Evolutionary conservation across 805 yeast genomes (phyloP).

Genomic region (Candida multigemmis): DNA sequence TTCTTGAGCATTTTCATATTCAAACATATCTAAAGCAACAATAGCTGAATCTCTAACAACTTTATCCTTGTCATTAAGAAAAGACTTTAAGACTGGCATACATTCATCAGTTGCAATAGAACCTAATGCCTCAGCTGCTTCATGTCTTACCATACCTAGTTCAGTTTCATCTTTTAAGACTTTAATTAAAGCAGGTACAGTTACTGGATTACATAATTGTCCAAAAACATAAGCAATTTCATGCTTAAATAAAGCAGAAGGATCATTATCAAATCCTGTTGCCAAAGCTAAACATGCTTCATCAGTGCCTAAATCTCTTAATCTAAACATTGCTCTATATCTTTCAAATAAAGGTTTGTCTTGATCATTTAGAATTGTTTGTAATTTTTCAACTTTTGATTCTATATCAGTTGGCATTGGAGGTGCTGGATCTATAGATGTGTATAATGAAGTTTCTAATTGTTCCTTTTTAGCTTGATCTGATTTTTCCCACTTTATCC

Average conservation of each 20-base stretch:
- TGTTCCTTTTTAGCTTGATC: conserved; percentile 56
- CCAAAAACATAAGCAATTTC: conserved; percentile 98
- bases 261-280: conserved; percentile 79
- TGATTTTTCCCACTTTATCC: conserved; percentile 88
- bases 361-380: conserved; percentile 66
- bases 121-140: conserved; percentile 98
- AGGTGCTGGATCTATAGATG: conserved; percentile 97
- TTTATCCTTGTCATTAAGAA: conserved; percentile 70
- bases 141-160: conserved; percentile 99
- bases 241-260: conserved; percentile 91
- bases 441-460: conserved; percentile 67
- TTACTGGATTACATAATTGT: conserved; percentile 87
- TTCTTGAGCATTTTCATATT: conserved; percentile 80
- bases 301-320: conserved; percentile 88
- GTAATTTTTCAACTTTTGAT: conserved; percentile 58
- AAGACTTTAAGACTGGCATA: conserved; percentile 73
- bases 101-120: conserved; percentile 95
- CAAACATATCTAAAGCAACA: conserved; percentile 97
- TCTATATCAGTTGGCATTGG: conserved; percentile 61
- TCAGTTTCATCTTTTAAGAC: conserved; percentile 69
- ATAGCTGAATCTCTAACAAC: conserved; percentile 96
- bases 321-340: conserved; percentile 96
- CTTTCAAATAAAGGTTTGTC: conserved; percentile 77
- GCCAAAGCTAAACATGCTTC: conserved; percentile 93
- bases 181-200: conserved; percentile 80